A percentile compares a stretch with the other conserved stretches of the same genome.
These are phyloP conservation scores for Boletus pseudopeckii DNA, from an alignment of 768 basidiomycete species.

Conservation along the genomic window DNA sequence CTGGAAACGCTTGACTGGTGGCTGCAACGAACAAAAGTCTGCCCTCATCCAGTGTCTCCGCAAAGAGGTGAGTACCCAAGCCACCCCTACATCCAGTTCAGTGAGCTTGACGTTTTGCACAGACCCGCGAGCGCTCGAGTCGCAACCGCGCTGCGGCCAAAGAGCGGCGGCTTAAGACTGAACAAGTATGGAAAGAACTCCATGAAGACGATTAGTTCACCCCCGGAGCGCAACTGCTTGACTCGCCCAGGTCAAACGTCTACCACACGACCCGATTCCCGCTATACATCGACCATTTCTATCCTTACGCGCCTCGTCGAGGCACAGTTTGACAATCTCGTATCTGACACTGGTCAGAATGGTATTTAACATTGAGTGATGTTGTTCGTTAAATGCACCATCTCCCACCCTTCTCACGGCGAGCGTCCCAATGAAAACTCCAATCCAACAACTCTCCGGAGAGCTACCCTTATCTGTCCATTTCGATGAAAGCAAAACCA, in stretches of 20 bases:
- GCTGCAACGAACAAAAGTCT: conserved; percentile 66
- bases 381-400: background rate
- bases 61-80: conserved; percentile 51
- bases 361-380: conserved; percentile 2
- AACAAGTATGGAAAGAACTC: conserved; percentile 61
- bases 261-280: background rate
- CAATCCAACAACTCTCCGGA: background rate
- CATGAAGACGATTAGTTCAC: conserved; percentile 41
- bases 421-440: background rate
- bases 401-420: background rate
- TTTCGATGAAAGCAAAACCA: background rate
- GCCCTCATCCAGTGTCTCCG: conserved; percentile 68
- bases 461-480: background rate
- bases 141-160: conserved; percentile 62
- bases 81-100: background rate
- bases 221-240: background rate
- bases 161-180: conserved; percentile 50
- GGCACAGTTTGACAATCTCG: background rate
- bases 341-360: background rate
- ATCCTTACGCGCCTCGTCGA: background rate
- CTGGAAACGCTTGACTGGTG: conserved; percentile 66
- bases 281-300: background rate
- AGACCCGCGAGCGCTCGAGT: conserved; percentile 60
- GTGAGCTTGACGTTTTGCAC: conserved; percentile 3
- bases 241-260: background rate